Base-by-base conservation (phyloP, 83 land plant genomes). In the Diphasiastrum complanatum region DNA sequence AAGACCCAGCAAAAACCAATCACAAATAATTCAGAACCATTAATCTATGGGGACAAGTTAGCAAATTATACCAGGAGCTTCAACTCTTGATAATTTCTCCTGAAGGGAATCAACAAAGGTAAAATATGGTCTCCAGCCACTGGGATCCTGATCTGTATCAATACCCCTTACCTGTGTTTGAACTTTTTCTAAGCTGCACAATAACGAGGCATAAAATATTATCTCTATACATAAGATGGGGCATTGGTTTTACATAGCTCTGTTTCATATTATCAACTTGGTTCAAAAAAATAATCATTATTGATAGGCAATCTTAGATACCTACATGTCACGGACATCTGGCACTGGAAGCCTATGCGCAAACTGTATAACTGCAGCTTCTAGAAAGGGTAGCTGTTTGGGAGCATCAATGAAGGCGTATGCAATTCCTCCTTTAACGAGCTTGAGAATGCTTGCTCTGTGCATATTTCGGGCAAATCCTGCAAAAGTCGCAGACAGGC, bases 111-210 rank as follows among this genome's bases (percentile, higher is more conserved):
- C 90, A 30, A 84, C 47, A 71, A 91, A 87, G 14, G 73, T 71
- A n/a, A 45, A 47, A 65, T 78, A 91, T 22, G 97, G 95, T 5
- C 87, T 79, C 97, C 97, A 91, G 0, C 90, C 83, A 73, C 82
- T 85, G 5, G 97, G 95, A 75, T 91, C 87, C 72, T 83, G 78
- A 75, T 91, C 97, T 0, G 77, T 87, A 63, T 91, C 82, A n/a
- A 87, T 46, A 64, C 75, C 80, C 36, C 79, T 79, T n/a, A 82
- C 61, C 57, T 71, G 76, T 33, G 51, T 71, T 47, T 86, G 75
- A 23, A 91, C 80, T 66, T 78, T 80, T 73, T 60, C 79, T 26
- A 89, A 47, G 40, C 96, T 89, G 68, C 22, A 37, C 65, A 33
- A 47, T 11, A 16, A 31, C 28, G 41, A n/a, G 14, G 2, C 33